Conservation (phyloP, 345 rosid genomes). For the Citrus mangshanensis region DNA sequence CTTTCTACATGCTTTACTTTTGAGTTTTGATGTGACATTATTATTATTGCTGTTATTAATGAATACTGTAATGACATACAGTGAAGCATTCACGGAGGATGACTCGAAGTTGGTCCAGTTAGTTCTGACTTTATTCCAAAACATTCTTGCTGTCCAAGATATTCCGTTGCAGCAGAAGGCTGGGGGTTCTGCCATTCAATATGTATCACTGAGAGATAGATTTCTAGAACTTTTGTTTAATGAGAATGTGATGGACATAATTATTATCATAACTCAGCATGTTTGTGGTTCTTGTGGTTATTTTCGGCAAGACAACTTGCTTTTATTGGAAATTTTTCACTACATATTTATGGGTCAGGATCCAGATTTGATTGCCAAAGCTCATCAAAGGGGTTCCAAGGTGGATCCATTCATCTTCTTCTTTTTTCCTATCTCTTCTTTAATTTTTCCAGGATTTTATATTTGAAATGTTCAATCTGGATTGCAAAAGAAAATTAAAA, state of each 20-base stretch:
- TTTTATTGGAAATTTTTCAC: constrained; percentile 70
- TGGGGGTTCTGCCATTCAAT: constrained; percentile 60
- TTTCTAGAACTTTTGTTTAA: constrained; percentile 72
- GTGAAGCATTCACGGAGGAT: constrained; percentile 78
- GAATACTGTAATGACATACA: constrained; percentile 30
- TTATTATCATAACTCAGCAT: constrained; percentile 64
- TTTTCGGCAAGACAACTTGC: constrained; percentile 80
- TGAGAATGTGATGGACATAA: constrained; percentile 82
- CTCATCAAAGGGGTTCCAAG: constrained; percentile 44
- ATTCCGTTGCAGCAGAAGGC: constrained; percentile 63
- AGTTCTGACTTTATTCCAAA: constrained; percentile 75
- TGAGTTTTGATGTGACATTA: not conserved
- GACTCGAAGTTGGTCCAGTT: constrained; percentile 98
- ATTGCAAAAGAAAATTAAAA: not conserved
- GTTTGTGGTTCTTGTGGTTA: constrained; percentile 46
- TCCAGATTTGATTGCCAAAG: constrained; percentile 60
- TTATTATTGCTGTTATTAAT: not conserved
- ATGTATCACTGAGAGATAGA: constrained; percentile 69
- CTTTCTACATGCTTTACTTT: not conserved
- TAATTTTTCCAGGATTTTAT: not conserved
- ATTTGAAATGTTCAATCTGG: not conserved
- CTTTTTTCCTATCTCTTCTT: not conserved
- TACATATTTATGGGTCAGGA: constrained; percentile 75
- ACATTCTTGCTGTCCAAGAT: constrained; percentile 85
- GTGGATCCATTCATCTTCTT: constrained; percentile 23